Evolutionary conservation across 1,139 yeast species (phyloP), one percentile per base, ranked within the genome.

Genomic region (Yamadazyma siamensis): DNA sequence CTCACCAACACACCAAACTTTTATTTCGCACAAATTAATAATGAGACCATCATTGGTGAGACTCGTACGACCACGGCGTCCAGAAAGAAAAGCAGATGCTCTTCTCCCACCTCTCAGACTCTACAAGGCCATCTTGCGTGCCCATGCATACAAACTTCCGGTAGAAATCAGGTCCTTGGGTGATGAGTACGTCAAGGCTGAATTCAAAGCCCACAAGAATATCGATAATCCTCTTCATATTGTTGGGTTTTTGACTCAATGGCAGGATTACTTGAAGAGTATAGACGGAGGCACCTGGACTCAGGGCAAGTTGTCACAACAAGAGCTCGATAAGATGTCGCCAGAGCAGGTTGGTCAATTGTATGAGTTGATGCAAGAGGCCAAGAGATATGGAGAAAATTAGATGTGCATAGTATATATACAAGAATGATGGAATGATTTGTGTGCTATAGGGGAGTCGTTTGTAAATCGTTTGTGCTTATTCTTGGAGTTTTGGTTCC

Each of bases 151-250:
- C 35, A 57, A 61, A 26, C 63, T 89, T 22, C 94, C 94, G 0
- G 55, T 60, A 3, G 78, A 80, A 32, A 82, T 84, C 43, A 68
- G 95, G 34, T 70, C 78, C 26, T 68, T 91, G 21, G 98, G 98
- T 4, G 96, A 91, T 54, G 73, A 77, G 44, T 91, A 91, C 56
- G 96, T 91, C 34, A 85, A 80, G 51, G 75, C 81, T 16, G 98
- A 91, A 58, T 91, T 91, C 64, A 77, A 78, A 44, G 82, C 91
- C n/a, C 98, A 94, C 59, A 75, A 77, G 40, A 59, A 65, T 29
- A 72, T 81, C 10, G 96, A 88, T 45, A 88, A 91, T 54, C 97
- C 98, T 1, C 67, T 88, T 22, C 95, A 89, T 51, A 87, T 91
- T 21, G 89, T 94, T 7, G 97, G 96, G 9, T 91, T 91, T 49